Percentiles rank a stretch among this genome's conserved stretches.
These are phyloP conservation scores for Sarocladium strictum DNA, from an alignment of 2,329 filamentous ascomycete species.

Conservation along the genomic window DNA sequence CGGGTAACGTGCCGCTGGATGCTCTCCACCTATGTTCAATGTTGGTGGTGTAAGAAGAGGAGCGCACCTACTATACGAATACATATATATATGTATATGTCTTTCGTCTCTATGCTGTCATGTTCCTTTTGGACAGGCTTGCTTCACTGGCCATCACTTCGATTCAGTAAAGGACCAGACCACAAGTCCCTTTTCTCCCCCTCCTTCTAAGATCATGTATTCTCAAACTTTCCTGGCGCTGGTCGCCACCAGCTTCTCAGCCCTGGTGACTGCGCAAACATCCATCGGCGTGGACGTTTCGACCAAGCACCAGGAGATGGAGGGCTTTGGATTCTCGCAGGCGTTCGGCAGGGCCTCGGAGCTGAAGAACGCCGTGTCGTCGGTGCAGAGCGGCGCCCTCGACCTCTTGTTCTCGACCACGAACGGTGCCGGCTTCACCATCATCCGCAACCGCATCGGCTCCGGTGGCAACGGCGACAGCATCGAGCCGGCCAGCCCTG, in stretches of 20 bases:
- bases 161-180: no score
- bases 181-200: no score
- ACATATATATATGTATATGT: no score
- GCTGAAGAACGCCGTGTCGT: conserved; percentile 27
- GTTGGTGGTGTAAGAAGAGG: no score
- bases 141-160: no score
- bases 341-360: conserved; percentile 39
- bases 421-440: conserved; percentile 41
- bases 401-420: conserved; percentile 39
- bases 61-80: no score
- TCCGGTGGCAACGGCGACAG: conserved; percentile 25
- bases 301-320: conserved; percentile 26
- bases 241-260: not conserved
- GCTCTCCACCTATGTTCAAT: no score
- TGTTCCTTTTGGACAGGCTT: no score
- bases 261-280: not conserved
- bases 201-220: no score
- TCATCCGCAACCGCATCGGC: conserved; percentile 44
- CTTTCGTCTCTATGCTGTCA: no score
- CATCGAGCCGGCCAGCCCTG: conserved; percentile 37
- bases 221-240: not conserved
- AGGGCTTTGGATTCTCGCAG: conserved; percentile 43
- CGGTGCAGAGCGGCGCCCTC: conserved; percentile 29
- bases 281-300: not conserved
- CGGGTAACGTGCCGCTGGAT: no score